phyloP scores from a whole-genome alignment of 2,329 filamentous ascomycete species.

The Diplodia corticola region DNA sequence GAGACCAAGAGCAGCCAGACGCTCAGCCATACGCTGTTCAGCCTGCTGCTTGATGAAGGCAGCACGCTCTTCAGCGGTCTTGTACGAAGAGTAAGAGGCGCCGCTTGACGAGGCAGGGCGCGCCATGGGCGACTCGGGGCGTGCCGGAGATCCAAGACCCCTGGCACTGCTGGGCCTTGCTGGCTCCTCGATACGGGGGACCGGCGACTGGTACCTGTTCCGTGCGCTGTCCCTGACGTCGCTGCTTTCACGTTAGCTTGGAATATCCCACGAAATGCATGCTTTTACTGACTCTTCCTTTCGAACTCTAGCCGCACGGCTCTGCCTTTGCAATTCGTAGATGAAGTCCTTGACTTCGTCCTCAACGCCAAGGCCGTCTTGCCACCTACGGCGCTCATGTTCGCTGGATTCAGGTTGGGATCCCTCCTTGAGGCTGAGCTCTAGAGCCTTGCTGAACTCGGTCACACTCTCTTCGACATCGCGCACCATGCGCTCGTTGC shows the following conservation, averaged over 20 bases:
- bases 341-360: slow-evolving; percentile 98
- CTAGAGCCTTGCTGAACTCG: slow-evolving; percentile 80
- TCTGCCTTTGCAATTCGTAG: slow-evolving; percentile 88
- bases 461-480: slow-evolving; percentile 96
- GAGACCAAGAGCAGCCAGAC: slow-evolving; percentile 88
- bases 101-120: slow-evolving; percentile 58
- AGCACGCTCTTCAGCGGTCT: slow-evolving; percentile 88
- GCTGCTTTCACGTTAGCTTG: background rate
- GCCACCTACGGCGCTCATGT: slow-evolving; percentile 91
- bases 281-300: slow-evolving; percentile 52
- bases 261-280: background rate
- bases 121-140: slow-evolving; percentile 51
- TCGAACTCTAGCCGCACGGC: slow-evolving; percentile 70
- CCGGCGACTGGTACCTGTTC: slow-evolving; percentile 38
- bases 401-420: slow-evolving; percentile 73
- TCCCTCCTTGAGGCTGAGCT: slow-evolving; percentile 83
- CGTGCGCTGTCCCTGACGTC: slow-evolving; percentile 30
- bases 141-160: slow-evolving; percentile 53
- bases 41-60: slow-evolving; percentile 97
- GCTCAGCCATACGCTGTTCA: slow-evolving; percentile 94
- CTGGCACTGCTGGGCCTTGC: slow-evolving; percentile 31
- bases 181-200: slow-evolving; percentile 42
- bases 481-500: slow-evolving; percentile 92
- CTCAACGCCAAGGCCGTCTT: slow-evolving; percentile 92
- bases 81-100: slow-evolving; percentile 77